Evolutionary conservation across 2,329 filamentous ascomycete genomes (phyloP), one percentile per base, ranked within the genome.

Genomic region (Zopfia rhizophila): DNA sequence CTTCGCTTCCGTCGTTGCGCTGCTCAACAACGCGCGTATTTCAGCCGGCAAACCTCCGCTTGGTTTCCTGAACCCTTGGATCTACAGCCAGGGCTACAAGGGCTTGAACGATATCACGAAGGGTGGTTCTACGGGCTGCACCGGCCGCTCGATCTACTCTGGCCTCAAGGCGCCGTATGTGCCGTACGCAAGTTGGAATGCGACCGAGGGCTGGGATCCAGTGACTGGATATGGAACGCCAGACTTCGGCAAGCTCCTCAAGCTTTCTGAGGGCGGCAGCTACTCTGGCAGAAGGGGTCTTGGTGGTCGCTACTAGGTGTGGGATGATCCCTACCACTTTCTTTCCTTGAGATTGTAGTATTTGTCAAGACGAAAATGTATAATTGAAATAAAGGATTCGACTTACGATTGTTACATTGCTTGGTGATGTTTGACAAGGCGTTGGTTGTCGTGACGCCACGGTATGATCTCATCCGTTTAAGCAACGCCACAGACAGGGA

Each of bases 191-290:
- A 72, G 74, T 27, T 81, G 78, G 77, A 79, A 79, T 61, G 78
- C 78, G 16, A 78, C 75, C 0, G 50, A 61, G 21, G 77, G 76
- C 2, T 80, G 78, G 78, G 77, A 81, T 59, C 76, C 78, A 1
- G 77, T 74, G 4, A 80, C 77, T 11, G 77, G 77, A 1, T 61
- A 68, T 23, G 69, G 70, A 5, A 72, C 70, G 19, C 70, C 69
- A 1, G 61, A 71, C 33, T 70, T 73, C 40, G 56, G 56, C 33
- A 60, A 66, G 51, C 52, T 73, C 33, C 53, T 71, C 21, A 51
- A 61, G 45, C 48, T 71, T 13, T 50, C 51, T n/a, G 43, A 54
- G 16, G 43, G 42, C 11, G 50, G 55, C 18, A 47, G 49, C 3
- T 57, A 65, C 32, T 47, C 47, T 21, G 42, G 53, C 27, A 49